Percentiles rank a stretch among this genome's conserved stretches.
Conservation (phyloP, 2,329 filamentous ascomycete species). For the Leptodontidium sp. region DNA sequence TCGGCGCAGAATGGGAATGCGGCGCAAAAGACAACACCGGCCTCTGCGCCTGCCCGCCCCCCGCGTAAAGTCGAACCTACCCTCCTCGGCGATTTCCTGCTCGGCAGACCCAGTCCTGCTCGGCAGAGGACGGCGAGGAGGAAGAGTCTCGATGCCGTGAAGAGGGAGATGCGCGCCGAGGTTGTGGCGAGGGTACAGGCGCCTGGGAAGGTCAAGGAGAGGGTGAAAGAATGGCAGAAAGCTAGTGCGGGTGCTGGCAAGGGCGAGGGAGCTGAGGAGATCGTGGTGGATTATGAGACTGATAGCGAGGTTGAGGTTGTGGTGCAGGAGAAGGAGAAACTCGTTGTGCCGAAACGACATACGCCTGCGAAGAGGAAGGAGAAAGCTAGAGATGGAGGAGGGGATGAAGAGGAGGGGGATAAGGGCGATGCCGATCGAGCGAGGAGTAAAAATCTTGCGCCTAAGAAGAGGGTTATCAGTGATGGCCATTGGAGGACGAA, state of each 20-base stretch:
- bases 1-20: conserved; percentile 28
- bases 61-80: conserved; percentile 52
- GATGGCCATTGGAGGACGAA: conserved; percentile 85
- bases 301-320: conserved; percentile 63
- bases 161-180: conserved; percentile 61
- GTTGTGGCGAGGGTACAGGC: conserved; percentile 66
- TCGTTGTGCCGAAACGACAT: conserved; percentile 5
- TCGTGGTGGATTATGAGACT: conserved; percentile 67
- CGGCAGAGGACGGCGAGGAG: conserved; percentile 57
- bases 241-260: conserved; percentile 72
- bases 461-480: conserved; percentile 91
- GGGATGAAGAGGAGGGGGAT: conserved; percentile 12
- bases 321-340: conserved; percentile 17
- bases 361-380: conserved; percentile 55
- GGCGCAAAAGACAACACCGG: conserved; percentile 38
- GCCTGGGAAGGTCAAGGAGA: conserved; percentile 75
- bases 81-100: conserved; percentile 64
- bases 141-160: conserved; percentile 65
- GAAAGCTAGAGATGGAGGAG: conserved; percentile 48
- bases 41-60: conserved; percentile 41
- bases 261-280: conserved; percentile 62
- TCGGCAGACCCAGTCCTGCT: conserved; percentile 64
- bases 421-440: conserved; percentile 31
- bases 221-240: conserved; percentile 87
- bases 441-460: conserved; percentile 50